Base-by-base conservation (phyloP, 2,329 filamentous ascomycete species). In the Ophiognomonia clavigignenti-juglandacearum region DNA sequence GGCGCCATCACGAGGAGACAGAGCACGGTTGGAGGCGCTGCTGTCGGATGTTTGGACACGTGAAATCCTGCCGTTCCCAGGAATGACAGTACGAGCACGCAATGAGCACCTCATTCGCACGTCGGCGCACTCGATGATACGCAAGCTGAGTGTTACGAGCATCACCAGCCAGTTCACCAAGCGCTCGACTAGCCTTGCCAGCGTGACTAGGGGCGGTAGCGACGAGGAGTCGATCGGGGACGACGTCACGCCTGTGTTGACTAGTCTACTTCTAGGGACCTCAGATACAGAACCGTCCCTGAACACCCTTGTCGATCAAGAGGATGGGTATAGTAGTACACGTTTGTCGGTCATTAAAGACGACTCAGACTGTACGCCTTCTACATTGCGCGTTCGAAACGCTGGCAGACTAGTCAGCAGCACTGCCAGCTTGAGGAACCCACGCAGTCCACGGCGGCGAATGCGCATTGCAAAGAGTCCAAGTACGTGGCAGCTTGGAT, bases 41-140 rank as follows among this genome's bases (percentile, higher is more conserved):
- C 70, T 96, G 19, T 72, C 78, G 14, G 88, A 95, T 54, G 81
- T 96, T 2, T 96, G 91, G 85, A 95, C 86, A 13, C 82, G 83
- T 42, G 86, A 95, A 47, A 65, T 81, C 16, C 68, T 96, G 35
- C 89, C 90, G 1, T 93, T 86, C 60, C 89, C 91, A 14, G 89
- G 89, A 2, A 91, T 96, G 79, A 78, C 78, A 26, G 73, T 64
- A 65, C 64, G 82, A 68, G 64, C 80, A 62, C 64, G 81, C 69
- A 68, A 86, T 57, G 80, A 95, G 57, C 81, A 86, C 59, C 71
- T 88, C 4, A 83, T 93, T 39, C 77, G 86, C 42, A 80, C 80
- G 34, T 89, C 86, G n/a, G 87, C 90, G 11, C 89, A 88, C 29
- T 87, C 87, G 1, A 80, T 96, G 60, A 95, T 96, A 70, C 80